phyloP scores from a whole-genome alignment of 148 eudicot genomes.

The Cornus florida region DNA sequence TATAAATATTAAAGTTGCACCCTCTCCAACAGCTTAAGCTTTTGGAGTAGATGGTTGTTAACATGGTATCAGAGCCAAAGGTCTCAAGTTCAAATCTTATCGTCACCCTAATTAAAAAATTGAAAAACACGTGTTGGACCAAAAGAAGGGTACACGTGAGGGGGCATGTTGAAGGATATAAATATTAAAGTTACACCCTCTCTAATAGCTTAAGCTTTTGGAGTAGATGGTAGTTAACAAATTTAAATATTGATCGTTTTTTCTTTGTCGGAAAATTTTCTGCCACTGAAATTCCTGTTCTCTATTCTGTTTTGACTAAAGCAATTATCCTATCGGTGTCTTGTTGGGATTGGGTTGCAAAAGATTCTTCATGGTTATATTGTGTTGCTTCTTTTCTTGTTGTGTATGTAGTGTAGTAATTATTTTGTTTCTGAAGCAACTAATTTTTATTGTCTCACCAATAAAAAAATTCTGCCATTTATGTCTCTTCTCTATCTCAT shows the following conservation, averaged over 20 bases:
- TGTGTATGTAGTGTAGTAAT: neutral
- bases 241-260: neutral
- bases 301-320: neutral
- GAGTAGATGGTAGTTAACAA: too few relatives aligned
- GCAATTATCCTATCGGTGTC: neutral
- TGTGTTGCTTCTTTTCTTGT: slow-evolving; percentile 2
- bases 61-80: too few relatives aligned
- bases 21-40: too few relatives aligned
- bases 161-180: too few relatives aligned
- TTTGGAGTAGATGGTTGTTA: too few relatives aligned
- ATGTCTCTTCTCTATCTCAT: neutral
- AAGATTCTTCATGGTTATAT: neutral
- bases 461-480: neutral
- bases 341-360: neutral
- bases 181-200: too few relatives aligned
- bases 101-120: too few relatives aligned
- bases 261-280: neutral
- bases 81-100: too few relatives aligned
- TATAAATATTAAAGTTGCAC: too few relatives aligned
- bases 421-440: neutral
- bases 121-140: too few relatives aligned
- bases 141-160: too few relatives aligned
- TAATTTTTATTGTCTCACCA: neutral
- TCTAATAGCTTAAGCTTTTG: too few relatives aligned
- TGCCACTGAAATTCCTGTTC: neutral